Percentiles rank a stretch among this genome's conserved stretches.
These are phyloP conservation scores for Telopea speciosissima DNA, from an alignment of 177 flowering plant genomes.

Conservation along the genomic window DNA sequence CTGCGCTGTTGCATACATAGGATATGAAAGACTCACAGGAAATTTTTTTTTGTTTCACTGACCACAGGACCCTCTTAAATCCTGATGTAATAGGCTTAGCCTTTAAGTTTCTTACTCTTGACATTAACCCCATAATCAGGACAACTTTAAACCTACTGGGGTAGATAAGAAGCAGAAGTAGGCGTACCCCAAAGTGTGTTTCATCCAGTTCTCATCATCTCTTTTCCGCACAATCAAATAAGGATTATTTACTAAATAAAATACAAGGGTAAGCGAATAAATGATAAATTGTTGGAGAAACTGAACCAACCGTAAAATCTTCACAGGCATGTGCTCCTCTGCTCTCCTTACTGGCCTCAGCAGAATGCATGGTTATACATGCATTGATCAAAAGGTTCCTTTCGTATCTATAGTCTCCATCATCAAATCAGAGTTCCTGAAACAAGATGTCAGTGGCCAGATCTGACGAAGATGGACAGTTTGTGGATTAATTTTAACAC, in stretches of 20 bases:
- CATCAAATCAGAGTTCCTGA: slow-evolving; percentile 91
- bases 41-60: not conserved
- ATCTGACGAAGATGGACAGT: not conserved
- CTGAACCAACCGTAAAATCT: slow-evolving; percentile 62
- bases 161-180: not conserved
- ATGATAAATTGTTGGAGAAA: not conserved
- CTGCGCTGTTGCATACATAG: not conserved
- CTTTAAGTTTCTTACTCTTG: no score
- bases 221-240: slow-evolving; percentile 60
- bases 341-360: slow-evolving; percentile 97
- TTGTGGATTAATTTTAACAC: slow-evolving; percentile 1
- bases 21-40: not conserved
- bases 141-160: not conserved
- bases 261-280: not conserved
- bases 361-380: slow-evolving; percentile 95
- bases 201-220: slow-evolving; percentile 98
- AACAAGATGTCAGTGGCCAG: slow-evolving; percentile 2
- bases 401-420: slow-evolving; percentile 90
- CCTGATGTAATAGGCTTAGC: not conserved
- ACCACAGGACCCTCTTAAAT: not conserved
- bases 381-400: slow-evolving; percentile 94
- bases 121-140: not conserved
- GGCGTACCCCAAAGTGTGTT: slow-evolving; percentile 84
- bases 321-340: slow-evolving; percentile 99
- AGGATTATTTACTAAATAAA: slow-evolving; percentile 5